Base-by-base conservation (phyloP, 208 protist genomes). In the Crithidia acanthocephali region DNA sequence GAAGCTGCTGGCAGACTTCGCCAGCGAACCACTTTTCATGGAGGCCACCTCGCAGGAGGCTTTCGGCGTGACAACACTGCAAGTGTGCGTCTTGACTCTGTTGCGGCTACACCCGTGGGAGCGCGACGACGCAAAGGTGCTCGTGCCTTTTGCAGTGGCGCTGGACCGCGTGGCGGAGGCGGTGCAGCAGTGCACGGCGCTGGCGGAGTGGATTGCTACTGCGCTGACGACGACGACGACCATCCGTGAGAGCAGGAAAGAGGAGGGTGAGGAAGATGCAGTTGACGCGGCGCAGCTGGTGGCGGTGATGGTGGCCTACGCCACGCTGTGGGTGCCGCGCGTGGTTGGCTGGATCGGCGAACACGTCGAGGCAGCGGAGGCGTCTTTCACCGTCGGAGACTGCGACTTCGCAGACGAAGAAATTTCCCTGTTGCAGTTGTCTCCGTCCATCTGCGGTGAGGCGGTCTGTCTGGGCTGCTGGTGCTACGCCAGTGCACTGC, bases 61-160 rank as follows among this genome's bases (percentile, higher is more conserved):
- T 42, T 96, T 94, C 55, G 81, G 87, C 48, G 76, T 93, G 23
- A 92, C 86, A 0, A 96, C 88, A n/a, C 70, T 95, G 58, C 81
- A 92, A 56, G 90, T 87, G 51, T 96, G 91, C 65, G 80, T 85
- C 15, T 51, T 76, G 66, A 84, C 85, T 20, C 64, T 91, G 3
- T 52, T 77, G 30, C 80, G 77, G 10, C 74, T 95, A n/a, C 79
- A 92, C 48, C 85, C 82, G 33, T 76, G 79, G 25, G 63, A 91
- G 63, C 75, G 85, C 33, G 89, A 94, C 60, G 66, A 60, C 25
- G 48, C 50, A 23, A 50, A 69, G n/a, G 70, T 94, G n/a, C 60
- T 92, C 7, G 83, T 84, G 18, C 83, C 88, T 5, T 61, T 72
- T 33, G 35, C 72, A 18, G 52, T 78, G 7, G 37, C 50, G 1